Evolutionary conservation across 2,329 filamentous ascomycete species (phyloP).

Genomic region (Xylariaceae sp.): DNA sequence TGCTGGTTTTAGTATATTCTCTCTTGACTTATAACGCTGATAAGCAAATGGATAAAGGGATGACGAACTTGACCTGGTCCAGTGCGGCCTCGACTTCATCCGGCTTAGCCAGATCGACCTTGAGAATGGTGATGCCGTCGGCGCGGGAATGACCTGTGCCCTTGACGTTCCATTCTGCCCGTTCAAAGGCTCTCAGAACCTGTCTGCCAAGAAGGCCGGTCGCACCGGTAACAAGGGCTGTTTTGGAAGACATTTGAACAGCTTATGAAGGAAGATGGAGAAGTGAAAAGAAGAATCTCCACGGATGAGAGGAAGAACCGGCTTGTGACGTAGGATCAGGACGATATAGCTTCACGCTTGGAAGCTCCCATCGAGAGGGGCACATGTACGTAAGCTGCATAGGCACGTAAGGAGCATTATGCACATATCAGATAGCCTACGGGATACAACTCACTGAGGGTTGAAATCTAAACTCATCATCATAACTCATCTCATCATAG

Average conservation of each 20-base stretch:
- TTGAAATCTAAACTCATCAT: neutral
- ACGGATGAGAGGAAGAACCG: neutral
- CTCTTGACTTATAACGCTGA: neutral
- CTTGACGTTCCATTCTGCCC: conserved; percentile 61
- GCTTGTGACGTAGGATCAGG: conserved; percentile 10
- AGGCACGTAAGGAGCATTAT: neutral
- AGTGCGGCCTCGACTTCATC: conserved; percentile 46
- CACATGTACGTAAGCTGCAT: neutral
- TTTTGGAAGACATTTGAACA: conserved; percentile 37
- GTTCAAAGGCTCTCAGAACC: conserved; percentile 65
- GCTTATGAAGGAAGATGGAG: neutral
- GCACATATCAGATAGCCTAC: neutral
- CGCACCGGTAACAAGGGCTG: conserved; percentile 74
- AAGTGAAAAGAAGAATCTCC: neutral
- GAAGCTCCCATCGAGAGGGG: neutral
- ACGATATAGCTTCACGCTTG: neutral
- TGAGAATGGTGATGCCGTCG: conserved; percentile 61
- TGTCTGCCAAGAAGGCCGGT: conserved; percentile 79
- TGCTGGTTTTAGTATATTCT: conserved; percentile 7
- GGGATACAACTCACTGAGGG: too few relatives aligned
- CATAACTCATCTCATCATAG: too few relatives aligned
- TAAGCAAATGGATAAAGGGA: neutral
- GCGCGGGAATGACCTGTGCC: conserved; percentile 72
- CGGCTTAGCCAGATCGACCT: conserved; percentile 47
- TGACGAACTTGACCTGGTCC: conserved; percentile 50